phyloP scores from a whole-genome alignment of 2,329 filamentous ascomycete genomes.

The Fusarium nygamai region DNA sequence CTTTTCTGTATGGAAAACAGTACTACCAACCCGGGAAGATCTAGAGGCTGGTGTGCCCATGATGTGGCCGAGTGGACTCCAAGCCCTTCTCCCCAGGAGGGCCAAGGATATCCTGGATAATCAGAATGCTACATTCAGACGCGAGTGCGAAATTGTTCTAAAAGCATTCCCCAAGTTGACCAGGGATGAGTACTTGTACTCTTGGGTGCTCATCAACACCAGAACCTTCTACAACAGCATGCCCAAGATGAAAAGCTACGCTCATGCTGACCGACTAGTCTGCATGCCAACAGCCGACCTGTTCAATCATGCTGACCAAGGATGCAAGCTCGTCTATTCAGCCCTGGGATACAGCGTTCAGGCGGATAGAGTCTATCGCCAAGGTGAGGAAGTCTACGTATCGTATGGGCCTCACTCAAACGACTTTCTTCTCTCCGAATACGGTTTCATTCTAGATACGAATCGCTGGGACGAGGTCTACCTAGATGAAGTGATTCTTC shows the following conservation, averaged over 20 bases:
- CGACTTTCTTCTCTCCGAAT: slow-evolving; percentile 78
- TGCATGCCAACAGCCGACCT: slow-evolving; percentile 79
- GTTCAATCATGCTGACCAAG: slow-evolving; percentile 66
- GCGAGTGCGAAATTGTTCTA: slow-evolving; percentile 52
- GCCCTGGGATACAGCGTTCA: slow-evolving; percentile 65
- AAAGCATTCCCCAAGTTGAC: slow-evolving; percentile 45
- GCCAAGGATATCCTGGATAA: slow-evolving; percentile 59
- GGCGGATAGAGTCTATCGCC: slow-evolving; percentile 58
- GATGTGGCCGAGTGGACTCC: slow-evolving; percentile 58
- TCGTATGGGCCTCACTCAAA: slow-evolving; percentile 77
- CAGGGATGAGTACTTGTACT: slow-evolving; percentile 59
- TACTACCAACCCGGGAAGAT: slow-evolving; percentile 72
- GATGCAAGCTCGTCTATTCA: slow-evolving; percentile 63
- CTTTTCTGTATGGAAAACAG: slow-evolving; percentile 68
- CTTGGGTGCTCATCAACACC: slow-evolving; percentile 70
- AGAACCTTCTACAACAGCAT: slow-evolving; percentile 69
- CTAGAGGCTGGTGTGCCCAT: slow-evolving; percentile 58
- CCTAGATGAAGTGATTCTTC: slow-evolving; percentile 60
- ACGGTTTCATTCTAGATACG: slow-evolving; percentile 60
- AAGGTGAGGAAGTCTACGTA: slow-evolving; percentile 73
- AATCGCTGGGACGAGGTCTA: slow-evolving; percentile 62
- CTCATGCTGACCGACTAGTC: slow-evolving; percentile 69
- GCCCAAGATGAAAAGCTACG: slow-evolving; percentile 54
- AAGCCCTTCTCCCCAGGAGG: slow-evolving; percentile 56
- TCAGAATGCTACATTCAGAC: slow-evolving; percentile 59